Base-by-base conservation (phyloP, 116 monocot species). In the Cymodocea nodosa region DNA sequence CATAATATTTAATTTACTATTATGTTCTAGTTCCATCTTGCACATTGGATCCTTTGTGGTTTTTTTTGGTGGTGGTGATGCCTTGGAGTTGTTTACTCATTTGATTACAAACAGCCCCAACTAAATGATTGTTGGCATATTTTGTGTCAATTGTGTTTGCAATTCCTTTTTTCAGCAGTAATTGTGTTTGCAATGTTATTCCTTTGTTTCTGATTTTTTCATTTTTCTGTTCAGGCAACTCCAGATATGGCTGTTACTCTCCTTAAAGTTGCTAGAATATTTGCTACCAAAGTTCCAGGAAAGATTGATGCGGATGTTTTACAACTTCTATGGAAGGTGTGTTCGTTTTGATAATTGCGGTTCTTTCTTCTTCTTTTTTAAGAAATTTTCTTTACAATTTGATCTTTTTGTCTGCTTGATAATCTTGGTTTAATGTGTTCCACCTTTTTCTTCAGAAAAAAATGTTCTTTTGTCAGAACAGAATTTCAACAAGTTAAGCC, bases 291-390 rank as follows among this genome's bases (percentile, higher is more conserved):
- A 81, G 86, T 76, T 76, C 99, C 99, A 74, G 99, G 99, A 74
- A 99, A 99, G 74, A 99, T 99, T 67, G 99, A 99, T 87, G 92
- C 99, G 66, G 99, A 99, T 83, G 99, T 99, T 24, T 77, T 99
- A 77, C 99, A 99, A 70, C 79, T 99, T 44, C 75, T 99, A 8
- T 99, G 99, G 99, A 99, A 99, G 76, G 99, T 99, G 52, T 61
- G 87, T 74, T 73, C 19, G 6, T 36, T 7, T 34, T 37, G 34
- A 30, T 15, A 35, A 59, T 59, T 15, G 0, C 0, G 24, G 15
- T 60, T 24, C 9, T 15, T n/a, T n/a, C 15, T 15, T 60, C 9
- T 30, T 60, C 4, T 16, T 23, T 60, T 15, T 3, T 17, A 15
- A 4, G 2, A 37, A 13, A 60, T 15, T 15, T 60, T 35, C 7